A percentile compares a stretch with the other conserved stretches of the same genome.
phyloP scores from a whole-genome alignment of 2,329 filamentous ascomycete species.

The Microsporum audouinii region DNA sequence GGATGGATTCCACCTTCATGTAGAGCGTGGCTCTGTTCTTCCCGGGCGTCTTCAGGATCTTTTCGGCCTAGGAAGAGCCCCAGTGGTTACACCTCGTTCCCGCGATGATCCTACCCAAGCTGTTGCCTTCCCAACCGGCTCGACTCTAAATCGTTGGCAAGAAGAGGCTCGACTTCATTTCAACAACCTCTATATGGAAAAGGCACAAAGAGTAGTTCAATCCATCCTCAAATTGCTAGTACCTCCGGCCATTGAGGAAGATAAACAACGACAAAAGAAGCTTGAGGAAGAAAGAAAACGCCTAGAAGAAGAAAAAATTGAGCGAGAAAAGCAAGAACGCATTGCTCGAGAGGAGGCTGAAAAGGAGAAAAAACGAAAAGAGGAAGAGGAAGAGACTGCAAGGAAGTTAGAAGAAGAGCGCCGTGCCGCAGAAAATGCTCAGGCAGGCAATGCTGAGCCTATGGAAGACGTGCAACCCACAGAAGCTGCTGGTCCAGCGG shows the following conservation, averaged over 20 bases:
- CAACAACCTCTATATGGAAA: constrained; percentile 55
- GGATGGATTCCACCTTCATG: constrained; percentile 44
- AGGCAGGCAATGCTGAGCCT: constrained; percentile 37
- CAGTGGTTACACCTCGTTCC: constrained; percentile 21
- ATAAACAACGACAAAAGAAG: constrained; percentile 57
- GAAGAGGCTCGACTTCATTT: constrained; percentile 86
- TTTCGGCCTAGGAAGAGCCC: constrained; percentile 25
- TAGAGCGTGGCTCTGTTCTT: constrained; percentile 41
- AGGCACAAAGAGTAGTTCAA: constrained; percentile 55
- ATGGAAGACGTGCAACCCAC: constrained; percentile 69
- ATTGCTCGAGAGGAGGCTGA: constrained; percentile 59
- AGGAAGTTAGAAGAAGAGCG: constrained; percentile 31
- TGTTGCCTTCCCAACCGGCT: constrained; percentile 59
- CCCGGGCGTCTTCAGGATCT: constrained; percentile 45
- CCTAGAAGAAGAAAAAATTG: constrained; percentile 50
- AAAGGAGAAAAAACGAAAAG: constrained; percentile 55
- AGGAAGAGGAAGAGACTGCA: constrained; percentile 56
- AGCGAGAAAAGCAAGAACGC: constrained; percentile 52
- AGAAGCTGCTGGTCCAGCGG: constrained; percentile 25
- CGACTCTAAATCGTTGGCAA: constrained; percentile 69
- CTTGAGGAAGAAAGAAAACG: constrained; percentile 45
- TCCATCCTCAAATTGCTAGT: constrained; percentile 62
- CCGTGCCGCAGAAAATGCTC: constrained; percentile 47
- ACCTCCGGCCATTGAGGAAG: constrained; percentile 71
- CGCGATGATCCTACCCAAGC: constrained; percentile 52